Evolutionary conservation across 495 filamentous ascomycete species (phyloP).

Genomic region (Xylaria castorea): DNA sequence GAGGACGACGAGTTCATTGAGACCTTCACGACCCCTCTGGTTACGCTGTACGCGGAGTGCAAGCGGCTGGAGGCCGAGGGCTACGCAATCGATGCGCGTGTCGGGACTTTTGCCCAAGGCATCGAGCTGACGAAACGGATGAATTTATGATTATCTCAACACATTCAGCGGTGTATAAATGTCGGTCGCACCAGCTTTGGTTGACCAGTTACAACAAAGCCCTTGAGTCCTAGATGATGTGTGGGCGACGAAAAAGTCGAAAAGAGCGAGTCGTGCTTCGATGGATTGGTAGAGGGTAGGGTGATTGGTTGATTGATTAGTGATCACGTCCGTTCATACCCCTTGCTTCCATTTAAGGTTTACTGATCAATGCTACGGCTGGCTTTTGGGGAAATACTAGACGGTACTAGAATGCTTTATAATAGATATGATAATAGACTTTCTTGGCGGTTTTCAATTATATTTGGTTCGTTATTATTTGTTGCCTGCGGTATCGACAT

Average conservation of each 20-base stretch:
- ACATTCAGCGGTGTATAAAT: not conserved
- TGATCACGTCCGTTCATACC: not conserved
- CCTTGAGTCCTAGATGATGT: not conserved
- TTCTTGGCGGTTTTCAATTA: not conserved
- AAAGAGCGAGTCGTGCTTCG: not conserved
- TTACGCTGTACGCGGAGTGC: slow-evolving; percentile 69
- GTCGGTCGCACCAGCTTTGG: not conserved
- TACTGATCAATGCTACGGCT: not conserved
- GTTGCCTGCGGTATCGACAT: not conserved
- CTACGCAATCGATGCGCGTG: slow-evolving; percentile 83
- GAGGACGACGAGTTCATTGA: slow-evolving; percentile 94
- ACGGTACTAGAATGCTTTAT: slow-evolving; percentile 16
- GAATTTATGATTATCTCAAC: slow-evolving; percentile 40
- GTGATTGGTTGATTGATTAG: slow-evolving; percentile 1
- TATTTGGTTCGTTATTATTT: not conserved
- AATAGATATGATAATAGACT: slow-evolving; percentile 19
- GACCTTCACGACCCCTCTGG: slow-evolving; percentile 74
- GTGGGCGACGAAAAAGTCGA: not conserved
- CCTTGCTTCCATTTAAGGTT: slow-evolving; percentile 10
- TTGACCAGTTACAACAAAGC: no score
- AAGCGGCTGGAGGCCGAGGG: slow-evolving; percentile 73
- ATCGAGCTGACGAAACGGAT: slow-evolving; percentile 75
- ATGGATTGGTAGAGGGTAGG: not conserved
- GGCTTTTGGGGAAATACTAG: not conserved
- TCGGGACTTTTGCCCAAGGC: slow-evolving; percentile 84